These are phyloP conservation scores for Trichoderma asperellum DNA, from an alignment of 2,329 filamentous ascomycete species.

Conservation along the genomic window DNA sequence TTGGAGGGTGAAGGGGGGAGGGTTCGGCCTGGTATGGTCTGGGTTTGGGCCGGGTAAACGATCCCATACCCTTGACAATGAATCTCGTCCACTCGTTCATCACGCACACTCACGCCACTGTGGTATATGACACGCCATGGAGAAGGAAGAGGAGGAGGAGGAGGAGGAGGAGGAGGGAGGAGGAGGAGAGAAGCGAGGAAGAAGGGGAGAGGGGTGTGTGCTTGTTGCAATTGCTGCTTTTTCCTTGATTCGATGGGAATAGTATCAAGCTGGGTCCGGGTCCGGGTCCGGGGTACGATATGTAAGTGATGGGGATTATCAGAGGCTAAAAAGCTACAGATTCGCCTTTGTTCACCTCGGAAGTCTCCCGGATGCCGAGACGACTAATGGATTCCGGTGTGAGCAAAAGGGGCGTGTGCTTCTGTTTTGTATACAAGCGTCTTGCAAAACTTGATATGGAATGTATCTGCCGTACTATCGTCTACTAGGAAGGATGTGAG, in stretches of 20 bases:
- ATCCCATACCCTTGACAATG: background rate
- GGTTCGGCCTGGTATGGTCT: background rate
- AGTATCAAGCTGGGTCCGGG: background rate
- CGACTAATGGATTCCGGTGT: background rate
- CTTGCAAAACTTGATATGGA: background rate
- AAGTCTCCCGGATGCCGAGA: background rate
- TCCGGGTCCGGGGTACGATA: background rate
- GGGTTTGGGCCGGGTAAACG: background rate
- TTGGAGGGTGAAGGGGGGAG: background rate
- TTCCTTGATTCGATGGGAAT: background rate
- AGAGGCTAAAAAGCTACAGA: background rate
- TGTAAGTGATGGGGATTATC: background rate
- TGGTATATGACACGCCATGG: background rate
- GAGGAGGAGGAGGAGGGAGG: background rate
- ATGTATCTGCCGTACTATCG: background rate
- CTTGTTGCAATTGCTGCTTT: background rate
- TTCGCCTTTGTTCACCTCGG: background rate
- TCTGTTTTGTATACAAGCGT: too few species aligned
- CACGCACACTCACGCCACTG: background rate
- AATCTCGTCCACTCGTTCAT: background rate
- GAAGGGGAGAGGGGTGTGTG: background rate
- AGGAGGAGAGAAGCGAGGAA: too few species aligned
- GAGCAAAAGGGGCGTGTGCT: background rate
- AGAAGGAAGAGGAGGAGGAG: background rate
- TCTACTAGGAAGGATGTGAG: background rate